These are phyloP conservation scores for Colletotrichum liaoningense DNA, from an alignment of 2,329 filamentous ascomycete species.

Conservation along the genomic window DNA sequence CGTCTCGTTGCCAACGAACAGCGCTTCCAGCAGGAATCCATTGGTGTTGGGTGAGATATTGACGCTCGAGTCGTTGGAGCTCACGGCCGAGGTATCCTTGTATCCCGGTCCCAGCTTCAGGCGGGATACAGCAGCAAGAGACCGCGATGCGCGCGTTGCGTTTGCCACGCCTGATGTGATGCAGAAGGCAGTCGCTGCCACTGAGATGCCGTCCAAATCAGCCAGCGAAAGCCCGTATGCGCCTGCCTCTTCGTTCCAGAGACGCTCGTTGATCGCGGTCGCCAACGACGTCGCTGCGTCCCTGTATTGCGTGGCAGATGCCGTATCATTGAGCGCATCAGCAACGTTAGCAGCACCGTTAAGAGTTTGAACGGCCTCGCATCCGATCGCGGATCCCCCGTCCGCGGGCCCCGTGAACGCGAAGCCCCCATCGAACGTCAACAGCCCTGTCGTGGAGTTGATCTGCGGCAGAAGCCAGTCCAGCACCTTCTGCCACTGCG, in stretches of 20 bases:
- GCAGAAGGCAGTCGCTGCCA: slow-evolving; percentile 36
- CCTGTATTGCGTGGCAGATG: slow-evolving; percentile 29
- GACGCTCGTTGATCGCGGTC: slow-evolving; percentile 31
- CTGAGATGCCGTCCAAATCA: slow-evolving; percentile 27
- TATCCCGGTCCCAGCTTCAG: slow-evolving; percentile 37
- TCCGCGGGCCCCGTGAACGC: slow-evolving; percentile 35
- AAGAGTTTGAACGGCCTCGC: slow-evolving; percentile 33
- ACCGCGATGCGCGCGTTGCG: slow-evolving; percentile 3
- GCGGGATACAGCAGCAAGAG: slow-evolving; percentile 25
- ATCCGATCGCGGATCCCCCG: slow-evolving; percentile 33
- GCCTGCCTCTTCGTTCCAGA: slow-evolving; percentile 38
- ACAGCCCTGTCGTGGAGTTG: slow-evolving; percentile 29
- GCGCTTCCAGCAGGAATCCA: slow-evolving; percentile 53
- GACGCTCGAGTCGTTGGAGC: slow-evolving; percentile 43
- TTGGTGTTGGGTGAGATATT: slow-evolving; percentile 59
- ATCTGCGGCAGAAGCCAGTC: slow-evolving; percentile 34
- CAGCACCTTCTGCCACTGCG: slow-evolving; percentile 26
- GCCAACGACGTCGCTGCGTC: slow-evolving; percentile 36
- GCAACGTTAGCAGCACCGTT: slow-evolving; percentile 33
- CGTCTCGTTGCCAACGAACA: slow-evolving; percentile 44
- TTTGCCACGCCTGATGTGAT: slow-evolving; percentile 37
- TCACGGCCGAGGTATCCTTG: slow-evolving; percentile 35
- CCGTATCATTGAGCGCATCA: slow-evolving; percentile 39
- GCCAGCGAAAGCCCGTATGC: slow-evolving; percentile 28
- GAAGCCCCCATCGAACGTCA: slow-evolving; percentile 18